Evolutionary conservation across 257 asterid species (phyloP).

Genomic region (Jaltomata sinuosa): DNA sequence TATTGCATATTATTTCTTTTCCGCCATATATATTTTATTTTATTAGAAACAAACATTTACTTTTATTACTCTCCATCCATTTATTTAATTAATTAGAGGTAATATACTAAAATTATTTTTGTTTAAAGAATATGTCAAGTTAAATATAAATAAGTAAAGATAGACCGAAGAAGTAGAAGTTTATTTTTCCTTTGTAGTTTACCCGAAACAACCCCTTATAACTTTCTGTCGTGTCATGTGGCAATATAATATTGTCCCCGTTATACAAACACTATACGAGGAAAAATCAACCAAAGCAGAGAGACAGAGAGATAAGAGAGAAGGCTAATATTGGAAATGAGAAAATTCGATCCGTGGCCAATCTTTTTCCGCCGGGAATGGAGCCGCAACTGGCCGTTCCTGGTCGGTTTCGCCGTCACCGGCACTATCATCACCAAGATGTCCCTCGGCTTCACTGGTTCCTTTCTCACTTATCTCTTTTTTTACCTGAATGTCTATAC

Average conservation of each 20-base stretch:
- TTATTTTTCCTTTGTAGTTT: no score
- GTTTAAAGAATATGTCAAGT: no score
- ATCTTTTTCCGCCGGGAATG: conserved; percentile 25
- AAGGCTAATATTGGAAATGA: conserved; percentile 7
- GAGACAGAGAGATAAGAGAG: neutral
- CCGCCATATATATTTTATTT: no score
- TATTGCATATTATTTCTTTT: no score
- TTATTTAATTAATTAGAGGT: no score
- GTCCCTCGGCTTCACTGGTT: conserved; percentile 24
- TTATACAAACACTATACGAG: neutral
- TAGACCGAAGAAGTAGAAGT: no score
- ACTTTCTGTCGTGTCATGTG: no score
- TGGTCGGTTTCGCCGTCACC: conserved; percentile 30
- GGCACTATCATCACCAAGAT: conserved; percentile 25
- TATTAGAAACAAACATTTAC: no score
- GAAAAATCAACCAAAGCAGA: neutral
- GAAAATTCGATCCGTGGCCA: conserved; percentile 28
- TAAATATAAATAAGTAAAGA: no score
- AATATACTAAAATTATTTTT: no score
- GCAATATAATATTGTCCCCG: neutral
- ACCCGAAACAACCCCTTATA: neutral
- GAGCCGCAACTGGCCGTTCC: conserved; percentile 27
- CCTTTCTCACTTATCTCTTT: neutral
- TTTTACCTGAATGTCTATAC: neutral
- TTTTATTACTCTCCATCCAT: no score